Percentiles rank a stretch among this genome's conserved stretches.
Conservation (phyloP, 257 asterid species). For the Linderniella brevidens region DNA sequence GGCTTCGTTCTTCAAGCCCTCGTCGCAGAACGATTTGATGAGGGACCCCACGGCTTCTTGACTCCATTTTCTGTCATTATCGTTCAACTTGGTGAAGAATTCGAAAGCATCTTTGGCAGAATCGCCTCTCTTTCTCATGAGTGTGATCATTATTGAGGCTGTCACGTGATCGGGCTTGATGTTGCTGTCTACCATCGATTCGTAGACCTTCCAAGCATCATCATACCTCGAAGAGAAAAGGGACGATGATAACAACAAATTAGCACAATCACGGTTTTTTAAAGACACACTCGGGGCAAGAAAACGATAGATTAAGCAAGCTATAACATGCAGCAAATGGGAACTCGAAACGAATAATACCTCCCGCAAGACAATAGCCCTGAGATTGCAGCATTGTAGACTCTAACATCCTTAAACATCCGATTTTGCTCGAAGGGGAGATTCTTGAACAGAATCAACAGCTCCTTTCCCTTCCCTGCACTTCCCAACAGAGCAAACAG, state of each 20-base stretch:
- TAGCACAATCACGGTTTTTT: background rate
- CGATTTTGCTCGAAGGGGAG: slow-evolving; percentile 37
- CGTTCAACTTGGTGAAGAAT: slow-evolving; percentile 49
- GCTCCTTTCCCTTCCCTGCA: slow-evolving; percentile 50
- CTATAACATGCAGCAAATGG: background rate
- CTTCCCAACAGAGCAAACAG: slow-evolving; percentile 55
- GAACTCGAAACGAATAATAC: slow-evolving; percentile 12
- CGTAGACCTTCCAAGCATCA: slow-evolving; percentile 71
- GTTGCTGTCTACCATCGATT: slow-evolving; percentile 43
- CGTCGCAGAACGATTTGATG: slow-evolving; percentile 76
- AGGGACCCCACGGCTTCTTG: slow-evolving; percentile 70
- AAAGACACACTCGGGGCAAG: background rate
- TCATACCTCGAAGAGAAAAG: slow-evolving; percentile 32
- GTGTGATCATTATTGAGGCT: slow-evolving; percentile 62
- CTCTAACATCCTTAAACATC: slow-evolving; percentile 47
- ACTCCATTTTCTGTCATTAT: slow-evolving; percentile 71
- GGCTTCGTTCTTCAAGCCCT: slow-evolving; percentile 77
- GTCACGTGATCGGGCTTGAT: slow-evolving; percentile 78
- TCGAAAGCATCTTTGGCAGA: slow-evolving; percentile 76
- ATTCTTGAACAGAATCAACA: slow-evolving; percentile 48
- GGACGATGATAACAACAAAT: slow-evolving; percentile 1
- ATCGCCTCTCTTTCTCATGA: slow-evolving; percentile 59
- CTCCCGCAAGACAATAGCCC: slow-evolving; percentile 58
- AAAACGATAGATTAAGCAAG: background rate
- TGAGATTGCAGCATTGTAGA: slow-evolving; percentile 70